Conservation (phyloP, 768 basidiomycete genomes). For the Boletus subcaerulescens region DNA sequence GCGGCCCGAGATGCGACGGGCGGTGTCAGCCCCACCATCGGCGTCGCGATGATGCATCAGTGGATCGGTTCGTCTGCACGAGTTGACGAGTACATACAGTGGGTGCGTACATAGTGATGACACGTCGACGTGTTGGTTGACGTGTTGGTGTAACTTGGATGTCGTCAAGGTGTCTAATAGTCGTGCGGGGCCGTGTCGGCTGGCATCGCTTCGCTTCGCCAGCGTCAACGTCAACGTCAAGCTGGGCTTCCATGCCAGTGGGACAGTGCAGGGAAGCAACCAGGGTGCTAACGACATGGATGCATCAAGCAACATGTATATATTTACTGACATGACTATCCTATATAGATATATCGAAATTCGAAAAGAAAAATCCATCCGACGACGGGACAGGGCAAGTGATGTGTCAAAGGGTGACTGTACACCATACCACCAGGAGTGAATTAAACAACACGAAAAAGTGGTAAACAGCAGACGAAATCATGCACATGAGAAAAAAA, state of each 20-base stretch:
- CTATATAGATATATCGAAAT: constrained; percentile 19
- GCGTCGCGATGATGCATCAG: not conserved
- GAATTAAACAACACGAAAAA: not conserved
- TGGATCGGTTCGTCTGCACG: no score
- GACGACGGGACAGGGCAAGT: not conserved
- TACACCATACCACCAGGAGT: not conserved
- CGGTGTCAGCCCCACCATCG: constrained; percentile 43
- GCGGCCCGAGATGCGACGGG: constrained; percentile 48
- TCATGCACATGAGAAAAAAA: not conserved
- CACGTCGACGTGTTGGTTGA: not conserved
- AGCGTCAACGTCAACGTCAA: not conserved
- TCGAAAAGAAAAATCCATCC: constrained; percentile 8
- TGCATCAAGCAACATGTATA: constrained; percentile 29
- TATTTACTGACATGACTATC: constrained; percentile 21
- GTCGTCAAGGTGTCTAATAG: no score
- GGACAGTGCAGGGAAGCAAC: not conserved
- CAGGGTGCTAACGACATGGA: constrained; percentile 5
- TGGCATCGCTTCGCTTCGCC: not conserved
- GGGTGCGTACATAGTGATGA: no score
- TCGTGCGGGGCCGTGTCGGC: no score
- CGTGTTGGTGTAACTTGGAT: no score
- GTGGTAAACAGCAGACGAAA: not conserved
- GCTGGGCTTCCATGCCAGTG: not conserved
- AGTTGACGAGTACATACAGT: no score
- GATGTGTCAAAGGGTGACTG: not conserved